Base-by-base conservation (phyloP, 305 asterid species). In the Solanum aculeatissimum region DNA sequence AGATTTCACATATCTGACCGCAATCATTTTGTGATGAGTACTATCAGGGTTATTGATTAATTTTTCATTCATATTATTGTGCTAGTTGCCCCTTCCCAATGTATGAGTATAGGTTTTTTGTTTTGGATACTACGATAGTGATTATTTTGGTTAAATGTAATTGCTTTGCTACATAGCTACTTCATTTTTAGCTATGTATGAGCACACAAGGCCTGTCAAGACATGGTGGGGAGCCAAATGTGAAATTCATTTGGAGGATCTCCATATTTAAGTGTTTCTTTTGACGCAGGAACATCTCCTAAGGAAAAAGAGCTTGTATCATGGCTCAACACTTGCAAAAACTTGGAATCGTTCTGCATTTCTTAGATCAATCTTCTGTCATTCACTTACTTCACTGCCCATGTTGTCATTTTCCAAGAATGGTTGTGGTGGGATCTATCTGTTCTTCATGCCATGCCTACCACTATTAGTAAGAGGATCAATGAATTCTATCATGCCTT, bases 241-340 rank as follows among this genome's bases (percentile, higher is more conserved):
- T 65, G 23, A 74, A 43, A 45, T 77, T 78, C 89, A 83, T 45
- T 83, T 12, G 49, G 85, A 55, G 87, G 91, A 86, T 84, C 88
- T 89, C 87, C 85, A 57, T 89, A 83, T 92, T 92, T 91, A 94
- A 93, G 94, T 84, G 88, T 93, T 93, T 96, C 91, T 91, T 94
- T 96, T 94, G 93, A 92, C 95, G 97, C 98, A 94, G 99, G 98
- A 90, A 90, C 95, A 85, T 91, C 89, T 91, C 54, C 91, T 86
- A 90, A 90, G 88, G 93, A 94, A 90, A 89, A 84, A 88, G 95
- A 90, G 92, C 94, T 90, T 90, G 93, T 93, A 88, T 89, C 86
- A 89, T 90, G 96, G 95, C 92, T 89, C 85, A 91, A 91, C 91
- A 91, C 92, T 93, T 87, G 90, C 97, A 85, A 87, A 91, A 89